Base-by-base conservation (phyloP, 164 flowering plant species). In the Akebia trifoliata region DNA sequence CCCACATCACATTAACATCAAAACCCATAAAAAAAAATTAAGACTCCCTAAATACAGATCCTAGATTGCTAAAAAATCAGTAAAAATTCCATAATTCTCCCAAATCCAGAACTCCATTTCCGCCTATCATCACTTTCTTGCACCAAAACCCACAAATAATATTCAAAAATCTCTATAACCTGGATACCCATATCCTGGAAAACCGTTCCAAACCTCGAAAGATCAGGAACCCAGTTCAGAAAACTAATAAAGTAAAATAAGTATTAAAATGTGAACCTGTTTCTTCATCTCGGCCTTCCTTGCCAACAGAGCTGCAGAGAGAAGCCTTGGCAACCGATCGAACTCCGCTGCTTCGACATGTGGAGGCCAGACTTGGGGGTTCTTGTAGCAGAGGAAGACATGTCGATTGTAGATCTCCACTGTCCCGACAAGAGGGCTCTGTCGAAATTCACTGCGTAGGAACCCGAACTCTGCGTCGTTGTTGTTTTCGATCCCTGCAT, bases 341-440 rank as follows among this genome's bases (percentile, higher is more conserved):
- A 86, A 88, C 74, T 88, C 96, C 2, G 96, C 88, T 5, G 95
- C 90, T 69, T 83, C 87, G 31, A 92, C 82, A 20, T 82, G 74
- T 0, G 90, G 78, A 0, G 98, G 98, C 96, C 96, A 92, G 10
- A 79, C 90, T 62, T 66, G 66, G 25, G 96, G 98, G 54, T 85
- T 79, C 75, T 88, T 92, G 69, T 91, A 91, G 67, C 96, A 88
- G 14, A 91, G 78, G 56, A 91, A 91, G 35, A 91, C 85, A 54
- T 91, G 98, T 12, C 98, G 81, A 43, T 83, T 68, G 62, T 88
- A 88, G 54, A 68, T 65, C 62, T 82, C 75, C 1, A 92, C 95
- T 18, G 86, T 79, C 4, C 93, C 98, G 12, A 75, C 81, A 12
- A 88, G 81, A 4, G 60, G 69, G n/a, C 45, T 57, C 72, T 74